Percentiles rank a stretch among this genome's conserved stretches.
phyloP scores from a whole-genome alignment of 2,329 filamentous ascomycete genomes.

The Colletotrichum sp. region DNA sequence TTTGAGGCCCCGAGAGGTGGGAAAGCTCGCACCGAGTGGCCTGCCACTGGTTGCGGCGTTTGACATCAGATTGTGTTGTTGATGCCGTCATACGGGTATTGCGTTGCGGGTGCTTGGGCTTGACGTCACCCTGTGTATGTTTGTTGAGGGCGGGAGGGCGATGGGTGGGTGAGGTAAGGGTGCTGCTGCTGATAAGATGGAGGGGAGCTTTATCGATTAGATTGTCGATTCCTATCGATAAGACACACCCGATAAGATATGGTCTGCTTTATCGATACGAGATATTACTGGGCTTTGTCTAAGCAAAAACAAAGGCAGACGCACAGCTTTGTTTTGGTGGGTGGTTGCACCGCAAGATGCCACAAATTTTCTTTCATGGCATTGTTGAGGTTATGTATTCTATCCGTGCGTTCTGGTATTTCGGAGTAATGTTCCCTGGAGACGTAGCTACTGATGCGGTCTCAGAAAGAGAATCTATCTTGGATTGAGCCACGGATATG shows the following conservation, averaged over 20 bases:
- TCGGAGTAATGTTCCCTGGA: neutral
- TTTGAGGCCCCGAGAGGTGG: neutral
- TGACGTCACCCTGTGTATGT: conserved; percentile 8
- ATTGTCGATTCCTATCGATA: neutral
- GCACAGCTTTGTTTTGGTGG: neutral
- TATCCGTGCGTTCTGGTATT: neutral
- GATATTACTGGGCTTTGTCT: neutral
- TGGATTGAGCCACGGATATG: no score
- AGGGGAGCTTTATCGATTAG: neutral
- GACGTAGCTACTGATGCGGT: neutral
- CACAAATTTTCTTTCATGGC: neutral
- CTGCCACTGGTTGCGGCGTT: conserved; percentile 7
- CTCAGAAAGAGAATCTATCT: neutral
- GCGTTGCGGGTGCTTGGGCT: neutral
- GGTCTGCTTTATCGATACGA: neutral
- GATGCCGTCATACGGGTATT: conserved; percentile 16
- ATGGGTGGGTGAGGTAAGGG: neutral
- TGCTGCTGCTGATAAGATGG: neutral
- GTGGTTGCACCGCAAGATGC: neutral
- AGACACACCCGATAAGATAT: accelerated
- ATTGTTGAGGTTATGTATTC: neutral
- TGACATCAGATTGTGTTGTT: conserved; percentile 18
- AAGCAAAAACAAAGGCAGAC: neutral
- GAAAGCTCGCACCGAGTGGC: neutral
- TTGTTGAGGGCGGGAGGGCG: neutral